These are phyloP conservation scores for Papiliotrema fonsecae DNA, from an alignment of 1,284 basidiomycete species.

Conservation along the genomic window DNA sequence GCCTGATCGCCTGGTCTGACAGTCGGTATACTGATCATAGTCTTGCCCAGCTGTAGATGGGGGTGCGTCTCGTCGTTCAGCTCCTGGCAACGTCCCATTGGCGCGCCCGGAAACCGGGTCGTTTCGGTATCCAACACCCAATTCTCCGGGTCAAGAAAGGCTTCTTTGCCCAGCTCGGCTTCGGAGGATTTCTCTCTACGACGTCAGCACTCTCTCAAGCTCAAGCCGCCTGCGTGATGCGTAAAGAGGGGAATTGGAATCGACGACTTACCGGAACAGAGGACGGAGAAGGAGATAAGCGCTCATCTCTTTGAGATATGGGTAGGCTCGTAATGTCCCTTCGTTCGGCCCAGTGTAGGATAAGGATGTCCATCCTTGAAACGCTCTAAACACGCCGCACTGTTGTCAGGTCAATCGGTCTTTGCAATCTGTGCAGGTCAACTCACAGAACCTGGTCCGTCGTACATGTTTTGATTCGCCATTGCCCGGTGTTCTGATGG, in stretches of 20 bases:
- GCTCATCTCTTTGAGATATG: slow-evolving; percentile 65
- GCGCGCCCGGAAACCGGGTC: slow-evolving; percentile 60
- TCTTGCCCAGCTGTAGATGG: slow-evolving; percentile 60
- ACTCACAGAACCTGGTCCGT: slow-evolving; percentile 36
- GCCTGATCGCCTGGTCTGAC: slow-evolving; percentile 73
- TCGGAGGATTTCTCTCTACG: slow-evolving; percentile 8
- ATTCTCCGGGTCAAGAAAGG: slow-evolving; percentile 54
- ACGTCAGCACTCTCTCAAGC: background rate
- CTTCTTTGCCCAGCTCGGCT: slow-evolving; percentile 16
- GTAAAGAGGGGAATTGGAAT: background rate
- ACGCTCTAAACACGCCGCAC: slow-evolving; percentile 70
- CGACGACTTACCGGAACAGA: slow-evolving; percentile 57
- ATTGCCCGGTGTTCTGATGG: slow-evolving; percentile 14
- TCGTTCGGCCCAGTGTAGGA: slow-evolving; percentile 58
- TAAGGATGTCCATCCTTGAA: slow-evolving; percentile 66
- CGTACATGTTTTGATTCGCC: slow-evolving; percentile 43
- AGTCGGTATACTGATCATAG: slow-evolving; percentile 68
- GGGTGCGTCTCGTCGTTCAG: slow-evolving; percentile 62
- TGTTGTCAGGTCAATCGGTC: slow-evolving; percentile 44
- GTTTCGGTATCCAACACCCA: slow-evolving; percentile 62
- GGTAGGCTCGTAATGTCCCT: slow-evolving; percentile 73
- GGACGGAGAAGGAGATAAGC: slow-evolving; percentile 71
- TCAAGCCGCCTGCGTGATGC: background rate
- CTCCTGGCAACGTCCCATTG: slow-evolving; percentile 62
- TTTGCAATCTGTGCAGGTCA: background rate